Percentiles rank a stretch among this genome's conserved stretches.
phyloP scores from a whole-genome alignment of 805 yeast species.

The Sugiyamaella mastotermitis region DNA sequence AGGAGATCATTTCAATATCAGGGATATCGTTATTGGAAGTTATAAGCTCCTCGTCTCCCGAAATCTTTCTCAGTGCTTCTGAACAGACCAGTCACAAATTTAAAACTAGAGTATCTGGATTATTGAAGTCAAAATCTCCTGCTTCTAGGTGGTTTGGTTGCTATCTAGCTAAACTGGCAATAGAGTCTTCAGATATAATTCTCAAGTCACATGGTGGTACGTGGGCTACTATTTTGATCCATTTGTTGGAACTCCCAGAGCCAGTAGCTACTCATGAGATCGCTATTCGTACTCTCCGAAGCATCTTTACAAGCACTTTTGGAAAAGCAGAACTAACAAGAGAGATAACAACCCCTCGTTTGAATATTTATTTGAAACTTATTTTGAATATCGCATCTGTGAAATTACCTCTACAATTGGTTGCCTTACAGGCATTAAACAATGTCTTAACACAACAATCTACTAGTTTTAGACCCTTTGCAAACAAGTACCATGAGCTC shows the following conservation, averaged over 20 bases:
- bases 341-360: conserved; percentile 74
- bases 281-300: conserved; percentile 23
- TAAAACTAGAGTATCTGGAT: conserved; percentile 27
- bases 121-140: conserved; percentile 33
- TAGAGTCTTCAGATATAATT: conserved; percentile 23
- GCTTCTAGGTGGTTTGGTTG: conserved; percentile 34
- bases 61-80: conserved; percentile 11
- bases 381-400: conserved; percentile 38
- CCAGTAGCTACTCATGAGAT: conserved; percentile 27
- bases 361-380: conserved; percentile 51
- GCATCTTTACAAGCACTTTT: conserved; percentile 32
- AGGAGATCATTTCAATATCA: too few relatives aligned
- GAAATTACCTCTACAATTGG: conserved; percentile 24
- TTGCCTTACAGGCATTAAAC: conserved; percentile 36
- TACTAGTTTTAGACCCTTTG: conserved; percentile 77
- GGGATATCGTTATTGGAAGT: conserved; percentile 10
- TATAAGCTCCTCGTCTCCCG: conserved; percentile 8
- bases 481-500: conserved; percentile 50
- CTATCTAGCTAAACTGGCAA: conserved; percentile 26
- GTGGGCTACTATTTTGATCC: conserved; percentile 34
- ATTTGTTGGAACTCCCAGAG: conserved; percentile 33
- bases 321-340: conserved; percentile 82
- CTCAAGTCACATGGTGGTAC: conserved; percentile 34
- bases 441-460: conserved; percentile 51
- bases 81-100: conserved; percentile 24